Percentiles rank a stretch among this genome's conserved stretches.
Evolutionary conservation across 2,329 filamentous ascomycete species (phyloP).

Genomic region (Coleophoma crateriformis): DNA sequence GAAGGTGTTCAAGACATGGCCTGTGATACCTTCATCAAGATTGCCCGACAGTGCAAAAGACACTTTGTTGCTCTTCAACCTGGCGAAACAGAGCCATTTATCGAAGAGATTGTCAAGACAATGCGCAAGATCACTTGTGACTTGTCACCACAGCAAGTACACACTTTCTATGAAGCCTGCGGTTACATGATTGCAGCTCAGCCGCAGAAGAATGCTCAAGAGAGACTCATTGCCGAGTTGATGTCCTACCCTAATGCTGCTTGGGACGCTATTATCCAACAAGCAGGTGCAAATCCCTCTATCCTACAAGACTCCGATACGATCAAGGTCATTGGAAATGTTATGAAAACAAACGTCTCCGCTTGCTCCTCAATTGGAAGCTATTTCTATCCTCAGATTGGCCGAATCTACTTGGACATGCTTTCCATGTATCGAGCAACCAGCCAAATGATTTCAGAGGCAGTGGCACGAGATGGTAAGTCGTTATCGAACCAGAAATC

Average conservation of each 20-base stretch:
- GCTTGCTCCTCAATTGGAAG: conserved; percentile 93
- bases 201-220: conserved; percentile 89
- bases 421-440: conserved; percentile 97
- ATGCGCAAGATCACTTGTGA: conserved; percentile 95
- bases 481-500: conserved; percentile 1
- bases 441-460: conserved; percentile 92
- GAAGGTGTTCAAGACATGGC: conserved; percentile 99
- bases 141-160: conserved; percentile 91
- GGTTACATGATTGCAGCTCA: conserved; percentile 99
- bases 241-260: conserved; percentile 92
- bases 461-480: conserved; percentile 77
- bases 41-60: conserved; percentile 93
- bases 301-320: conserved; percentile 89
- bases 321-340: conserved; percentile 98
- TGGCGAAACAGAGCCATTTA: conserved; percentile 91
- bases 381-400: conserved; percentile 98
- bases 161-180: conserved; percentile 98
- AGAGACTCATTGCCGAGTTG: conserved; percentile 82
- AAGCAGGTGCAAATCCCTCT: conserved; percentile 77
- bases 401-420: conserved; percentile 97
- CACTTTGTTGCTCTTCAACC: conserved; percentile 96
- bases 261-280: conserved; percentile 91
- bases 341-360: conserved; percentile 99
- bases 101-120: conserved; percentile 95
- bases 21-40: conserved; percentile 99